Conservation (phyloP, 139 green algal genomes). For the Cymbomonas tetramitiformis region DNA sequence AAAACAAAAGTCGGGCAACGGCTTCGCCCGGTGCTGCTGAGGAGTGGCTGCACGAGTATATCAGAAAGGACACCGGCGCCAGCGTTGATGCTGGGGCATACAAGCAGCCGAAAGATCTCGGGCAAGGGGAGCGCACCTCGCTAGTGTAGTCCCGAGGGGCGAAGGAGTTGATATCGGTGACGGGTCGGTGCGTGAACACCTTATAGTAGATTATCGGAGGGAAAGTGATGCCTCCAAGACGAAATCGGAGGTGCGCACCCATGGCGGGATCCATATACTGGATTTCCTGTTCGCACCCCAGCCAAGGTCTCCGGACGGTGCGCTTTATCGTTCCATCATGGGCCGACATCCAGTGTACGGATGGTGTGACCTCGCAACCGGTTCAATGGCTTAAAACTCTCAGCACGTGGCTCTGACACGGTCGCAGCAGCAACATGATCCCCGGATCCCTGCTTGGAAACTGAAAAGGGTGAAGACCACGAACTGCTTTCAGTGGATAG, state of each 20-base stretch:
- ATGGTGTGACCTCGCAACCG: background rate
- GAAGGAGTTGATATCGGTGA: slow-evolving; percentile 33
- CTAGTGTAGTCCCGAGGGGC: slow-evolving; percentile 28
- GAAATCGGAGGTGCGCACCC: slow-evolving; percentile 54
- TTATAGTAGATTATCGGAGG: slow-evolving; percentile 67
- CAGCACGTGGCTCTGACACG: too few species aligned
- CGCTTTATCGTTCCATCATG: background rate
- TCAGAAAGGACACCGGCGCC: too few species aligned
- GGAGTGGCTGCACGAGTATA: too few species aligned
- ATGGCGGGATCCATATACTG: slow-evolving; percentile 48
- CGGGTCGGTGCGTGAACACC: slow-evolving; percentile 55
- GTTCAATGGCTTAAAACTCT: background rate
- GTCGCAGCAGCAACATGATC: too few species aligned
- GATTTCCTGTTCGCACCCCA: slow-evolving; percentile 25
- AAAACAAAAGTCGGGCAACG: too few species aligned
- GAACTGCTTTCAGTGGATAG: too few species aligned
- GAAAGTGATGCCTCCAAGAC: slow-evolving; percentile 50
- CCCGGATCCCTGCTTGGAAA: too few species aligned
- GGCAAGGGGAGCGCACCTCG: too few species aligned
- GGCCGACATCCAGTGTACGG: background rate
- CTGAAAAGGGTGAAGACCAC: too few species aligned
- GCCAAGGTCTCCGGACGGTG: background rate
- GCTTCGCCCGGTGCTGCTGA: background rate
- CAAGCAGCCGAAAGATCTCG: too few species aligned
- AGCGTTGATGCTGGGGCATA: too few species aligned